Evolutionary conservation across 495 filamentous ascomycete genomes (phyloP).

Genomic region (Podospora comata): DNA sequence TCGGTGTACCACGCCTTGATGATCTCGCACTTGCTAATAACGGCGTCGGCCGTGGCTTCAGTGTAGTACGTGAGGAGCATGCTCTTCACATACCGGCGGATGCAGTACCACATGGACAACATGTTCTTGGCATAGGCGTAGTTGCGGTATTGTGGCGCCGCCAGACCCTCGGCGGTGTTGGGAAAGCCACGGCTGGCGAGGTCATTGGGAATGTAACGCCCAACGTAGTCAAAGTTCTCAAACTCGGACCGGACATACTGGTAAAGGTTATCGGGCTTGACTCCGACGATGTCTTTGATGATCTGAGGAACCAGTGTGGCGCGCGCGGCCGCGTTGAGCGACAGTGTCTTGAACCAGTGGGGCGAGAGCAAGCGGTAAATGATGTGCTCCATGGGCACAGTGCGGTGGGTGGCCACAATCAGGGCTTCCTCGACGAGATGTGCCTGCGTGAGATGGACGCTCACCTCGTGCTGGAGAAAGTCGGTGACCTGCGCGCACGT

Average conservation of each 20-base stretch:
- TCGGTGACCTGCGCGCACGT: slow-evolving; percentile 48
- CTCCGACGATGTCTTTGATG: slow-evolving; percentile 40
- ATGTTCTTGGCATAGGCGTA: slow-evolving; percentile 48
- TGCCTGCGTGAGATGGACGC: slow-evolving; percentile 44
- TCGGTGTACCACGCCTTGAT: slow-evolving; percentile 41
- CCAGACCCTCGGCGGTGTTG: slow-evolving; percentile 32
- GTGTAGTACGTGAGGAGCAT: slow-evolving; percentile 31
- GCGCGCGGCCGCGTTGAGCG: slow-evolving; percentile 49
- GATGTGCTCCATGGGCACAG: slow-evolving; percentile 38
- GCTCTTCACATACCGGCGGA: slow-evolving; percentile 37
- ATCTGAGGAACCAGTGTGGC: slow-evolving; percentile 43
- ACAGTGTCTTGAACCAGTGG: slow-evolving; percentile 50
- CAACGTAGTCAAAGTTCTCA: slow-evolving; percentile 41
- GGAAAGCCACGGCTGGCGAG: slow-evolving; percentile 44
- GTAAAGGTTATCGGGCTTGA: slow-evolving; percentile 28
- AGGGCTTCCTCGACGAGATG: slow-evolving; percentile 50
- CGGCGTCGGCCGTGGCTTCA: slow-evolving; percentile 17
- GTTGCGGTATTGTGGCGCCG: slow-evolving; percentile 41
- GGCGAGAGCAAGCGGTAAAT: slow-evolving; percentile 43
- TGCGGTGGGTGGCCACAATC: slow-evolving; percentile 45
- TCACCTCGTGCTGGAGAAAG: slow-evolving; percentile 50
- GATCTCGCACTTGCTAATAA: slow-evolving; percentile 29
- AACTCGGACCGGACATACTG: slow-evolving; percentile 35
- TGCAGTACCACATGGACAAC: slow-evolving; percentile 37
- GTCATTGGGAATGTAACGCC: slow-evolving; percentile 46